Evolutionary conservation across 192 early-diverging fungal genomes (phyloP), one percentile per base, ranked within the genome.

Genomic region (Diversispora epigaea): DNA sequence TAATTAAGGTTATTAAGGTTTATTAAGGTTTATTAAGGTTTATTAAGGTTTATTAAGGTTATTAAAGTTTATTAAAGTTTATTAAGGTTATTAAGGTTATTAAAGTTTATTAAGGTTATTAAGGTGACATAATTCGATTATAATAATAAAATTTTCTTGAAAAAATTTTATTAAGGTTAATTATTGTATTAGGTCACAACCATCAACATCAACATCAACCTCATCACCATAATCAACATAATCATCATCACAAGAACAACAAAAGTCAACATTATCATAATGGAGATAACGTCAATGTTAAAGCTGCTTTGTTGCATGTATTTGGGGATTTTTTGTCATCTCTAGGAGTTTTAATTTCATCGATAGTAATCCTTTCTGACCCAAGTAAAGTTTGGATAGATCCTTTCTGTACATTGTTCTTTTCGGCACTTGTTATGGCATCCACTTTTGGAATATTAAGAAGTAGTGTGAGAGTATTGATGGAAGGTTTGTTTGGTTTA

Each of bases 341-440:
- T 8, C 78, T 95, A 65, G 93, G 93, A 21, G 92, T 95, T 19
- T 75, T 95, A 10, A 91, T 93, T 54, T 92, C 93, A 0, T 87
- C 92, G 0, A 82, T 90, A 6, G 76, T 93, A 46, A 84, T 95
- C 19, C 78, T 81, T 8, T 79, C 88, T 74, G 81, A 86, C 44
- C 90, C 91, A 14, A 66, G 76, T 21, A 70, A 80, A 55, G 87
- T 86, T 12, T 84, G 87, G 73, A 85, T 94, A 43, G 93, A 95
- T 74, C 93, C 93, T 0, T 68, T 93, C 6, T 93, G 92, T 82
- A 94, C 93, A 5, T 93, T 94, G 74, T 49, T 93, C 40, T 95
- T 95, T 77, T 92, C 92, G 0, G 77, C 89, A 44, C 78, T 94
- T 56, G 93, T 94, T 17, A 80, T 94, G 25, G 80, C 75, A 11